These are phyloP conservation scores for Globisporangium paddicum DNA, from an alignment of 352 stramenopile genomes.

Conservation along the genomic window DNA sequence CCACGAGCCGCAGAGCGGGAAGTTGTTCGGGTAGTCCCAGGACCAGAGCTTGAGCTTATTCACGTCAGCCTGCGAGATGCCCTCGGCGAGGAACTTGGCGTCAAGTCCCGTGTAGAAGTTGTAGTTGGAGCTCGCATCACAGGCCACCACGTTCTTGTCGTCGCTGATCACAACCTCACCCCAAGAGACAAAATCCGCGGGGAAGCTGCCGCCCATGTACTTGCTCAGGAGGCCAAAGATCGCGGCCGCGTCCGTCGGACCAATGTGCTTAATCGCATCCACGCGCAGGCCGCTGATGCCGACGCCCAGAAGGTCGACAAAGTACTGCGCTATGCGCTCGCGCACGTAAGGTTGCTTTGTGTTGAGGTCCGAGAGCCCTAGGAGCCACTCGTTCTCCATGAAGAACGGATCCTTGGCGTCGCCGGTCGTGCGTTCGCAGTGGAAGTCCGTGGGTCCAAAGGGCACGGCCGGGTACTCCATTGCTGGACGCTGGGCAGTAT, in stretches of 20 bases:
- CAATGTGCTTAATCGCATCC: constrained; percentile 63
- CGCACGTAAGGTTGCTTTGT: constrained; percentile 47
- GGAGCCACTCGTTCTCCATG: constrained; percentile 42
- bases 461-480: constrained; percentile 59
- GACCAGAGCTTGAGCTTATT: constrained; percentile 75
- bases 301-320: constrained; percentile 60
- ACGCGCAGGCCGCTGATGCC: constrained; percentile 61
- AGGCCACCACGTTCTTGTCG: constrained; percentile 36
- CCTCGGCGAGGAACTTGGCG: constrained; percentile 30
- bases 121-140: constrained; percentile 43
- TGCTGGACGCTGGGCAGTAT: constrained; percentile 36
- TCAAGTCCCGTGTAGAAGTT: constrained; percentile 60
- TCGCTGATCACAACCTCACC: constrained; percentile 40
- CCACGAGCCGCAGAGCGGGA: constrained; percentile 48
- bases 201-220: constrained; percentile 57
- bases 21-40: constrained; percentile 55
- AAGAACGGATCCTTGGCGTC: constrained; percentile 33
- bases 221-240: constrained; percentile 50
- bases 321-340: constrained; percentile 63
- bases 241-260: constrained; percentile 32
- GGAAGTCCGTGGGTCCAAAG: constrained; percentile 54
- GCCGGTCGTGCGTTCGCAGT: constrained; percentile 41
- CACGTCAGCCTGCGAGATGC: constrained; percentile 44
- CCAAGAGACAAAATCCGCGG: constrained; percentile 57
- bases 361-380: constrained; percentile 43